phyloP scores from a whole-genome alignment of 768 basidiomycete species.

The Thelephora ganbajun region DNA sequence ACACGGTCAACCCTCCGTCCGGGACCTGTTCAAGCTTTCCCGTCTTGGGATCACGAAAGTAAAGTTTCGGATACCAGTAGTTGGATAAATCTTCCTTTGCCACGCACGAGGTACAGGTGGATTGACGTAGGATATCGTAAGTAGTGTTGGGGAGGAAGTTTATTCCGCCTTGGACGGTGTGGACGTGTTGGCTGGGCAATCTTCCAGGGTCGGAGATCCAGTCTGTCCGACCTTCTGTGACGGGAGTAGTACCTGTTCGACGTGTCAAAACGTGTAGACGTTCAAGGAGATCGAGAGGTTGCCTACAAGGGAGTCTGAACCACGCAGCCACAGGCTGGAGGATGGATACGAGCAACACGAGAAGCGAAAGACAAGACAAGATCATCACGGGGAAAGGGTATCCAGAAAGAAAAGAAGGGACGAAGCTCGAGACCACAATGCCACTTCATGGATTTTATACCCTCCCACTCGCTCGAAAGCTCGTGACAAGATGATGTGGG shows the following conservation, averaged over 20 bases:
- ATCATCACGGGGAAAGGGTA: too few species aligned
- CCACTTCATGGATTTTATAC: too few species aligned
- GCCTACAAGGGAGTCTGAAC: too few species aligned
- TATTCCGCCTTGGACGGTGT: constrained; percentile 40
- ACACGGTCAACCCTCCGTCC: constrained; percentile 14
- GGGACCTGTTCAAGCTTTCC: constrained; percentile 1
- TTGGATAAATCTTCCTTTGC: constrained; percentile 13
- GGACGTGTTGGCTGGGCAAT: constrained; percentile 29
- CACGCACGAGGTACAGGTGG: constrained; percentile 15
- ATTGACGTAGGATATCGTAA: constrained; percentile 28
- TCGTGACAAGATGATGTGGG: too few species aligned
- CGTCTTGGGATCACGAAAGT: constrained; percentile 2
- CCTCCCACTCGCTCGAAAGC: too few species aligned
- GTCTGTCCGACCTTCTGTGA: constrained; percentile 31
- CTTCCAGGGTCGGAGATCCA: constrained; percentile 32
- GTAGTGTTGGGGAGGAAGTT: constrained; percentile 30
- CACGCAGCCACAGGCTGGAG: too few species aligned
- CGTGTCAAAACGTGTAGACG: not conserved
- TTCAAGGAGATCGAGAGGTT: too few species aligned
- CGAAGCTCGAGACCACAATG: too few species aligned
- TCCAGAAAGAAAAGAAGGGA: too few species aligned
- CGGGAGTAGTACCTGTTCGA: constrained; percentile 25
- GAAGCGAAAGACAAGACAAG: too few species aligned
- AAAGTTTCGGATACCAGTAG: constrained; percentile 12
- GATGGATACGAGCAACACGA: too few species aligned